Percentiles rank a stretch among this genome's conserved stretches.
phyloP scores from a whole-genome alignment of 805 yeast genomes.

The Candida tammaniensis region DNA sequence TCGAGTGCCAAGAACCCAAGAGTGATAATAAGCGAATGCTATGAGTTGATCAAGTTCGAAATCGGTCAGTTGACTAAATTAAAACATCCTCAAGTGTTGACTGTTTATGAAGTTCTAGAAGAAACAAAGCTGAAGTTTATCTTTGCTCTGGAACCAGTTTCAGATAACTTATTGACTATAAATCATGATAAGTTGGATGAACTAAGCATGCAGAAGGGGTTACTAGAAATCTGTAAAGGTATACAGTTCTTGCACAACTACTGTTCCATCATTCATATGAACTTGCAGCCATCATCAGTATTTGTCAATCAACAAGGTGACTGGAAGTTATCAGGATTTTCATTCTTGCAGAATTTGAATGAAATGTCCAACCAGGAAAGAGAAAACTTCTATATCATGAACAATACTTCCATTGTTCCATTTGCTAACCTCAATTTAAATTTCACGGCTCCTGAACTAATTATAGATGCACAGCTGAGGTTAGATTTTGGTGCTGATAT shows the following conservation, averaged over 20 bases:
- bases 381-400: conserved; percentile 64
- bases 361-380: conserved; percentile 46
- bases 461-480: conserved; percentile 52
- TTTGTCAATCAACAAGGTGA: conserved; percentile 82
- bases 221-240: conserved; percentile 74
- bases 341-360: conserved; percentile 45
- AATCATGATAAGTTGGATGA: conserved; percentile 52
- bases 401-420: conserved; percentile 75
- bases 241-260: conserved; percentile 78
- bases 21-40: conserved; percentile 57
- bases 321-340: conserved; percentile 87
- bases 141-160: conserved; percentile 83
- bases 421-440: conserved; percentile 70
- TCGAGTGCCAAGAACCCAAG: conserved; percentile 43
- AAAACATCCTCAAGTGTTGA: conserved; percentile 85
- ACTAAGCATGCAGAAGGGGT: conserved; percentile 74
- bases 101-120: conserved; percentile 85
- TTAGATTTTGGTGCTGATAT: conserved; percentile 72
- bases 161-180: conserved; percentile 47
- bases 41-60: conserved; percentile 63
- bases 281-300: conserved; percentile 74
- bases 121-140: conserved; percentile 73
- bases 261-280: conserved; percentile 72
- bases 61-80: conserved; percentile 72
- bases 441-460: conserved; percentile 81